Evolutionary conservation across 2,329 filamentous ascomycete genomes (phyloP).

Genomic region (Cladosporium sp.): DNA sequence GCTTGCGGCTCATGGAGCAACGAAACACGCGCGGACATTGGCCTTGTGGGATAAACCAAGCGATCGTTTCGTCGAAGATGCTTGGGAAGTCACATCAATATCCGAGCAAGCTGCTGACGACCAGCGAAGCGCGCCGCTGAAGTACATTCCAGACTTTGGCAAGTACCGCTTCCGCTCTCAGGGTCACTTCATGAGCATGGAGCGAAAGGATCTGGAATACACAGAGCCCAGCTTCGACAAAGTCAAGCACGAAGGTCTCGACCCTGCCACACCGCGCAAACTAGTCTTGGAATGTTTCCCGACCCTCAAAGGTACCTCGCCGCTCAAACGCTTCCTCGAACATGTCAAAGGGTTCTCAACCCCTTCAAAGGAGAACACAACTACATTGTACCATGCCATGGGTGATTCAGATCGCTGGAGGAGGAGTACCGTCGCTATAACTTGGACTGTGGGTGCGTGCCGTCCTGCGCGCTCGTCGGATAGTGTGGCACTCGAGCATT

Average conservation of each 20-base stretch:
- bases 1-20: not conserved
- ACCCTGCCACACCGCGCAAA: not conserved
- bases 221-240: not conserved
- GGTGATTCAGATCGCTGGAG: no score
- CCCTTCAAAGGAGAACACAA: not conserved
- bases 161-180: slow-evolving; percentile 12
- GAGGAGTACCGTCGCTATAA: not conserved
- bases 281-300: not conserved
- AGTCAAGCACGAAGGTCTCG: slow-evolving; percentile 26
- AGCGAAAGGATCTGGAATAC: slow-evolving; percentile 1
- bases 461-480: slow-evolving; percentile 67
- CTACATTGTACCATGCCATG: not conserved
- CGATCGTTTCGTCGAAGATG: not conserved
- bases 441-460: not conserved
- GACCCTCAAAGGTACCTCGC: not conserved
- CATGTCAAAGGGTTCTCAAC: not conserved
- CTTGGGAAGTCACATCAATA: not conserved
- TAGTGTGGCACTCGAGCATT: slow-evolving; percentile 69
- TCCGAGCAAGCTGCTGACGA: not conserved
- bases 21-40: not conserved
- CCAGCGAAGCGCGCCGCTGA: slow-evolving; percentile 20
- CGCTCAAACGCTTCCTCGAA: not conserved
- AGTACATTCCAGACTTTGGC: slow-evolving; percentile 33
- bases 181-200: slow-evolving; percentile 17
- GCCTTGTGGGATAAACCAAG: not conserved